Conservation (phyloP, 495 filamentous ascomycete species). For the Lichina pygmaea region DNA sequence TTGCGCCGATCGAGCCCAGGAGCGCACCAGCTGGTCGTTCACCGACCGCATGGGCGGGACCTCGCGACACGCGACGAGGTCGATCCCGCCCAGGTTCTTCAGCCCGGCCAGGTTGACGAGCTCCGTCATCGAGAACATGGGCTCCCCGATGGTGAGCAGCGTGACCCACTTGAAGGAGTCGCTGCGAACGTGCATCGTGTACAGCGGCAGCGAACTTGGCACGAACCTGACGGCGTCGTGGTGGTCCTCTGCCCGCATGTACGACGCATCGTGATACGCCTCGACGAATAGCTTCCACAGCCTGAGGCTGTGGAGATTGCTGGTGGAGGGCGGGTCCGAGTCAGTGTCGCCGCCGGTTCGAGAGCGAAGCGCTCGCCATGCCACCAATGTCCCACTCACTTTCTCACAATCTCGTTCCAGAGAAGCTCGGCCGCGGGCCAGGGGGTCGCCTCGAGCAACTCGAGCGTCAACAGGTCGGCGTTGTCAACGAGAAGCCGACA, state of each 20-base stretch:
- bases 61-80: constrained; percentile 3
- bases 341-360: too few species aligned
- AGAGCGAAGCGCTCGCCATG: too few species aligned
- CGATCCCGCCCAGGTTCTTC: constrained; percentile 7
- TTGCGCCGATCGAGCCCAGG: constrained; percentile 7
- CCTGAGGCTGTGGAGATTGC: constrained; percentile 8
- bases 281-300: constrained; percentile 8
- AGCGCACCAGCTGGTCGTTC: constrained; percentile 7
- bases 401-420: constrained; percentile 5
- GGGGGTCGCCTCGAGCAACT: constrained; percentile 6
- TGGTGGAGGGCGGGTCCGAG: not conserved
- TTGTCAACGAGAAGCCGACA: constrained; percentile 4
- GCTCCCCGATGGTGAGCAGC: constrained; percentile 6
- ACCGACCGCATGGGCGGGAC: not conserved
- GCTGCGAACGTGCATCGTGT: not conserved
- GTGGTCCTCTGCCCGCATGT: not conserved
- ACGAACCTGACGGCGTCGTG: not conserved
- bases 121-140: constrained; percentile 4
- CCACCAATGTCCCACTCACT: not conserved
- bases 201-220: too few species aligned
- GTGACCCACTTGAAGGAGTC: constrained; percentile 8
- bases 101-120: constrained; percentile 7
- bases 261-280: constrained; percentile 1
- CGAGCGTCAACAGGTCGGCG: constrained; percentile 4
- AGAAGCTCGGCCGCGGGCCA: constrained; percentile 4